Evolutionary conservation across 306 rosid species (phyloP).

Genomic region (Cucurbita maxima): DNA sequence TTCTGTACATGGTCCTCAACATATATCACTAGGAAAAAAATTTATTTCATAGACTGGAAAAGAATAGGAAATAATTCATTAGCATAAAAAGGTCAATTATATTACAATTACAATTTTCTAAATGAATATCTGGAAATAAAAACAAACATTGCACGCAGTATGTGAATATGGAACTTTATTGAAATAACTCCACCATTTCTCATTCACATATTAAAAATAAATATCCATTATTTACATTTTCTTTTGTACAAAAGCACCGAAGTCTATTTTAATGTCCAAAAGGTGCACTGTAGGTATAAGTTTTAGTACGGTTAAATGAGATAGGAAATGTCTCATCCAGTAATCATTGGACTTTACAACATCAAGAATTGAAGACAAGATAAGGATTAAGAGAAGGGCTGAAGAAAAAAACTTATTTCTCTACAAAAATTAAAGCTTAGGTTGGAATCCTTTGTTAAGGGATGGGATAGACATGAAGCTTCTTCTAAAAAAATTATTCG

Average conservation of each 20-base stretch:
- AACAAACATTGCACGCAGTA: background rate
- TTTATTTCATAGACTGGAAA: background rate
- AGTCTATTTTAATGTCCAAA: background rate
- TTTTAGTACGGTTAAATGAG: background rate
- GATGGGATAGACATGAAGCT: background rate
- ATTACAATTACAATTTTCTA: background rate
- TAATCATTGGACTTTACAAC: background rate
- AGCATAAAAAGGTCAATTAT: background rate
- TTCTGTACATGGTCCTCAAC: background rate
- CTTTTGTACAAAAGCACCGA: background rate
- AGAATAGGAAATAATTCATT: background rate
- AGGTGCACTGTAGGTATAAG: background rate
- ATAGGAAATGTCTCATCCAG: background rate
- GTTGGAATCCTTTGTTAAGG: background rate
- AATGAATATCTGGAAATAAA: background rate
- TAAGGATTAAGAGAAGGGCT: background rate
- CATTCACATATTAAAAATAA: too few relatives aligned
- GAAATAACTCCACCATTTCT: background rate
- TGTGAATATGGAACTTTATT: background rate
- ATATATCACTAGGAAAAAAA: background rate
- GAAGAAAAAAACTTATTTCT: background rate
- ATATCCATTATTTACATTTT: background rate
- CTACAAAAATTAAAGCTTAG: background rate
- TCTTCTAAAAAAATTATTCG: background rate
- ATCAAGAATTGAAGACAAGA: background rate